Evolutionary conservation across 257 asterid species (phyloP).

Genomic region (Primulina tabacum): DNA sequence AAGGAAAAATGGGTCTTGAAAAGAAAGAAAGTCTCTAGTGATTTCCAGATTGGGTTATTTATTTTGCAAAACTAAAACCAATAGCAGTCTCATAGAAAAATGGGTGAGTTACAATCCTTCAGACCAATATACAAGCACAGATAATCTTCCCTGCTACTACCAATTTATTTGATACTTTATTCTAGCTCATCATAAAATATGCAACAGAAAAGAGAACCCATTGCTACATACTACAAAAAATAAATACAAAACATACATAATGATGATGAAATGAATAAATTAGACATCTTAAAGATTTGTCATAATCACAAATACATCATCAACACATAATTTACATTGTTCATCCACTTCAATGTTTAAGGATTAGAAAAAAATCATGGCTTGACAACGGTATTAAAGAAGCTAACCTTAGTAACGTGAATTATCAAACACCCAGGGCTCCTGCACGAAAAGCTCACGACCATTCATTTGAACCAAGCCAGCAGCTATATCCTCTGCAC

Average conservation of each 20-base stretch:
- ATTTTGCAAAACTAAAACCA: too few species aligned
- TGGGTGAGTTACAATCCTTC: too few species aligned
- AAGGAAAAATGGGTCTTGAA: too few species aligned
- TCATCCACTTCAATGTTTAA: too few species aligned
- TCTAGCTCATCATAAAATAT: too few species aligned
- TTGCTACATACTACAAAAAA: not conserved
- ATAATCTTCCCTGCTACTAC: not conserved
- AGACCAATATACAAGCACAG: too few species aligned
- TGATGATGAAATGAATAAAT: not conserved
- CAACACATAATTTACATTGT: too few species aligned
- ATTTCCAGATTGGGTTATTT: too few species aligned
- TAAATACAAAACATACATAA: not conserved
- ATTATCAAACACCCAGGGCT: conserved; percentile 83
- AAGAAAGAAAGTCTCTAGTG: too few species aligned
- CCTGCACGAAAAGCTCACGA: conserved; percentile 71
- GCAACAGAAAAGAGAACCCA: not conserved
- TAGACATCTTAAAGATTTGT: not conserved
- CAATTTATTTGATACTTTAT: not conserved
- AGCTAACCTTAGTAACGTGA: conserved; percentile 49
- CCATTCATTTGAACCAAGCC: conserved; percentile 79
- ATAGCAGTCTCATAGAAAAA: too few species aligned
- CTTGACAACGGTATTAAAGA: not conserved
- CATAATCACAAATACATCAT: too few species aligned
- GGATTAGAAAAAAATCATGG: not conserved
- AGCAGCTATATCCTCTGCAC: conserved; percentile 76